Percentiles rank a stretch among this genome's conserved stretches.
These are phyloP conservation scores for Aquilaria sinensis DNA, from an alignment of 345 rosid species.

Conservation along the genomic window DNA sequence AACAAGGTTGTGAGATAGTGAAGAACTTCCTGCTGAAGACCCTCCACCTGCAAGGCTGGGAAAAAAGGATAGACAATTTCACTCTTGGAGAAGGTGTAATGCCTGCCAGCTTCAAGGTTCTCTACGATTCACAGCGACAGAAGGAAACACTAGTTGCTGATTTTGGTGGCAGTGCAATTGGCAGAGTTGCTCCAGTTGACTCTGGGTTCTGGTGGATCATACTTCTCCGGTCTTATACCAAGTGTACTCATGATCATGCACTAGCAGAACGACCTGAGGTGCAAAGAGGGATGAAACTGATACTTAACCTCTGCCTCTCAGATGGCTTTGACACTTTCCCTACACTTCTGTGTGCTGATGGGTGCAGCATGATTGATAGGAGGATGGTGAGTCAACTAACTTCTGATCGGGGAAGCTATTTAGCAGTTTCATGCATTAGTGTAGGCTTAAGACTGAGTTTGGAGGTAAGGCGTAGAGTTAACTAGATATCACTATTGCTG, in stretches of 20 bases:
- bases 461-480: too few relatives aligned
- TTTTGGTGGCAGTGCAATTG: slow-evolving; percentile 58
- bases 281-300: slow-evolving; percentile 51
- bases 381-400: slow-evolving; percentile 39
- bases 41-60: slow-evolving; percentile 47
- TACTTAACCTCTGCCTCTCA: slow-evolving; percentile 43
- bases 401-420: too few relatives aligned
- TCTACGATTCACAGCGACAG: slow-evolving; percentile 20
- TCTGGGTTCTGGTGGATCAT: slow-evolving; percentile 79
- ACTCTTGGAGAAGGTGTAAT: slow-evolving; percentile 54
- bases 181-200: slow-evolving; percentile 60
- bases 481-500: too few relatives aligned
- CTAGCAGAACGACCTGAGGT: slow-evolving; percentile 40
- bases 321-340: slow-evolving; percentile 64
- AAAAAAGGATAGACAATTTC: slow-evolving; percentile 46
- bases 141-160: slow-evolving; percentile 40
- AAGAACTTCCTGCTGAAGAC: slow-evolving; percentile 47
- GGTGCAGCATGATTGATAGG: slow-evolving; percentile 62
- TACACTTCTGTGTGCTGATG: slow-evolving; percentile 60
- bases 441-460: too few relatives aligned
- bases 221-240: slow-evolving; percentile 49
- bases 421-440: too few relatives aligned
- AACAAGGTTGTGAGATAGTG: slow-evolving; percentile 34
- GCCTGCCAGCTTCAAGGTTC: slow-evolving; percentile 59
- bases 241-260: slow-evolving; percentile 41